Base-by-base conservation (phyloP, 2,329 filamentous ascomycete species). In the Aspergillus latus region DNA sequence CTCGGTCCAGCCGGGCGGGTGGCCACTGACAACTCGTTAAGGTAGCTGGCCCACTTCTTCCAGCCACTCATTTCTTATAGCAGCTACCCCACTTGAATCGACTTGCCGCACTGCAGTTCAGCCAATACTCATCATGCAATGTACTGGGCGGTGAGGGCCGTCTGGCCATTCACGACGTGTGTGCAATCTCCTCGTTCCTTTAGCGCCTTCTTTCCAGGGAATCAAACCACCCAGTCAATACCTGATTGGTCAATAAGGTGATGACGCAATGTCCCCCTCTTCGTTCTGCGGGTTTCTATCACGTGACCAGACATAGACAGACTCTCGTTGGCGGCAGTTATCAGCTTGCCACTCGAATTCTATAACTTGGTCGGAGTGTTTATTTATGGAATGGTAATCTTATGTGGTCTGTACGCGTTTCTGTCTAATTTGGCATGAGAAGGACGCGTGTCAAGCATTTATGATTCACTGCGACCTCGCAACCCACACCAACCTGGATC, bases 1-100 rank as follows among this genome's bases (percentile, higher is more conserved):
- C 61, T 63, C 62, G 58, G 59, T 63, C 58, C 58, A 64, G 59
- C 63, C 62, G 62, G 61, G 59, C 28, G 49, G 49, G n/a, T 62
- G 61, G 58, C 59, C 59, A 64, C 56, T 52, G 49, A 34, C 49
- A 39, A 44, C 42, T 61, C 54, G 58, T 43, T 30, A 62, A 59
- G 61, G 58, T 46, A 54, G 49, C 28, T 26, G 52, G 42, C 47
- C 56, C 63, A 59, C 63, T 55, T 26, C 8, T 2, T 15, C 49
- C 59, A 56, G 44, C 63, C 64, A 62, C 52, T 65, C 60, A 64
- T 44, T 45, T 49, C 16, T 40, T 39, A 32, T 47, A 8, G 40
- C 60, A 34, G 49, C 49, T 51, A 42, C 58, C 54, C 58, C 52
- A 52, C 54, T 55, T 16, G 42, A 52, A 29, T 52, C 29, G 52